phyloP scores from a whole-genome alignment of 1,284 basidiomycete genomes.

The Waitea zeae region DNA sequence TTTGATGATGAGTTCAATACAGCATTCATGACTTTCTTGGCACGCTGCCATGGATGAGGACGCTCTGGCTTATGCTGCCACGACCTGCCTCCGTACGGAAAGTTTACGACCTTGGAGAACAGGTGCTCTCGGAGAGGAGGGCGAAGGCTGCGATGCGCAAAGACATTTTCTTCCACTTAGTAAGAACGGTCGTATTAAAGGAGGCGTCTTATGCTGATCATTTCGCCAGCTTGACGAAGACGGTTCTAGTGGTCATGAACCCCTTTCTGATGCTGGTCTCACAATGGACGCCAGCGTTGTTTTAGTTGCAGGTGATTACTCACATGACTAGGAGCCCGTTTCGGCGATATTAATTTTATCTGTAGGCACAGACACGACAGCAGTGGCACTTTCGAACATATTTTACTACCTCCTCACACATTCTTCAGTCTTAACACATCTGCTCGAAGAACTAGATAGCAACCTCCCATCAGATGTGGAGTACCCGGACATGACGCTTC shows the following conservation, averaged over 20 bases:
- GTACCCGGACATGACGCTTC: conserved; percentile 12
- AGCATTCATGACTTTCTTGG: not conserved
- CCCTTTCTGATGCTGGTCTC: conserved; percentile 8
- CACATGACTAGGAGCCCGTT: not conserved
- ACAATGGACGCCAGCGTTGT: conserved; percentile 9
- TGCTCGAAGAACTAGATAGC: conserved; percentile 19
- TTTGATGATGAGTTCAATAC: not conserved
- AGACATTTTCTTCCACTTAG: not conserved
- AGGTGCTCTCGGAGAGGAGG: not conserved
- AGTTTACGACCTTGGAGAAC: not conserved
- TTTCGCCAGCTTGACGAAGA: conserved; percentile 21
- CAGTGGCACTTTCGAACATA: conserved; percentile 15
- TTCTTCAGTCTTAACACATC: conserved; percentile 13
- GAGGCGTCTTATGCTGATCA: not conserved
- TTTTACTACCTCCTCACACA: conserved; percentile 19
- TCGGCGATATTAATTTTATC: not conserved
- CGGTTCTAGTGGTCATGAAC: conserved; percentile 8
- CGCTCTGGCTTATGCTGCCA: not conserved
- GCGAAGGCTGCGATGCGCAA: not conserved
- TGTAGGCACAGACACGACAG: conserved; percentile 21
- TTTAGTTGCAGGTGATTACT: conserved; percentile 11
- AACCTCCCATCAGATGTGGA: conserved; percentile 10
- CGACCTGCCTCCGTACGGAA: not conserved
- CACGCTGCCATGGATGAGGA: not conserved
- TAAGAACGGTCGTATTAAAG: not conserved